Percentiles rank a stretch among this genome's conserved stretches.
phyloP scores from a whole-genome alignment of 768 basidiomycete species.

The Kwoniella heveanensis region DNA sequence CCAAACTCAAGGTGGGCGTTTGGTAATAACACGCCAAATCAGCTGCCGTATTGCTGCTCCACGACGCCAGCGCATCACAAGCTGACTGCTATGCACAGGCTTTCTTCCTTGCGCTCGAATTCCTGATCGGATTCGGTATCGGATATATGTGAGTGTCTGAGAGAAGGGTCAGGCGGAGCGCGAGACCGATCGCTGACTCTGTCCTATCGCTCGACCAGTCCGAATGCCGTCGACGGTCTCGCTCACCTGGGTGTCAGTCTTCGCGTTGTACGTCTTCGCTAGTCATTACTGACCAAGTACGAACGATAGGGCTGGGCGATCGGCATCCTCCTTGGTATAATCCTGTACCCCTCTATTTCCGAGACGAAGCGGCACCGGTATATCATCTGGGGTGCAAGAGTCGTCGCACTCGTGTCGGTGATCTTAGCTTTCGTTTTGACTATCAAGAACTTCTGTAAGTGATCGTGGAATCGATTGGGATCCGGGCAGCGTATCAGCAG shows the following conservation, averaged over 20 bases:
- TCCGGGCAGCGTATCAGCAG: no score
- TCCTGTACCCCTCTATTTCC: conserved; percentile 88
- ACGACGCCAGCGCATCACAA: no score
- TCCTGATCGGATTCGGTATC: conserved; percentile 80
- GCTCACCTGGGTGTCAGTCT: conserved; percentile 70
- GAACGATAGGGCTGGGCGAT: conserved; percentile 46
- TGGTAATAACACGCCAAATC: background rate
- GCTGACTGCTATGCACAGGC: conserved; percentile 61
- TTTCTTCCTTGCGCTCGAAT: conserved; percentile 78
- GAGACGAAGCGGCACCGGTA: conserved; percentile 70
- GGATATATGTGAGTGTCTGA: conserved; percentile 57
- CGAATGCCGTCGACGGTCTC: conserved; percentile 83
- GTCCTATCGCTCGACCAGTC: conserved; percentile 18
- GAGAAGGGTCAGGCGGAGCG: background rate
- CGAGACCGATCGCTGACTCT: background rate
- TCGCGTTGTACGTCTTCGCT: background rate
- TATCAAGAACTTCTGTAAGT: conserved; percentile 73
- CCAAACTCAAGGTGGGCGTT: conserved; percentile 69
- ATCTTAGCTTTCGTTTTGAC: conserved; percentile 80
- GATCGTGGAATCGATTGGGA: no score
- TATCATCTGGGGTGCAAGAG: conserved; percentile 72
- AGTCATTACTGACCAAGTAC: background rate
- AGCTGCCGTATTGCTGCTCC: background rate
- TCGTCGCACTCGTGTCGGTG: conserved; percentile 72
- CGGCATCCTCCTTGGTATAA: conserved; percentile 72